Percentiles rank a stretch among this genome's conserved stretches.
Evolutionary conservation across 805 yeast species (phyloP).

Genomic region (Pichia scutulata): DNA sequence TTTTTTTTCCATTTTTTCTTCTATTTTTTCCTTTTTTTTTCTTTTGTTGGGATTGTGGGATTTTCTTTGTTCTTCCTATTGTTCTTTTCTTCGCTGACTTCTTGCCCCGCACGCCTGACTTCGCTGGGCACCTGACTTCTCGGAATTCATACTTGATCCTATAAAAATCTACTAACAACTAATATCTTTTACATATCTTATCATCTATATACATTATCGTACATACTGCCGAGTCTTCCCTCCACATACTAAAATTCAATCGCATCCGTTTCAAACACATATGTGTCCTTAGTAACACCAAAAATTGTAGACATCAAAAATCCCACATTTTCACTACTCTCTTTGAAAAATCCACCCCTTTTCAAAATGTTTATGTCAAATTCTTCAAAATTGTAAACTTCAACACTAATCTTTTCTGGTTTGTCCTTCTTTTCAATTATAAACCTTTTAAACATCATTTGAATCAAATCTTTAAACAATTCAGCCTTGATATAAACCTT

Average conservation of each 20-base stretch:
- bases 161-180: no score
- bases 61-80: no score
- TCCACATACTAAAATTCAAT: slow-evolving; percentile 12
- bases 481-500: slow-evolving; percentile 61
- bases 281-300: slow-evolving; percentile 18
- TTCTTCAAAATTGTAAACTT: slow-evolving; percentile 46
- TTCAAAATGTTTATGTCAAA: slow-evolving; percentile 31
- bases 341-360: slow-evolving; percentile 36
- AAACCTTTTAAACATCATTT: slow-evolving; percentile 6
- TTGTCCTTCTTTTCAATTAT: slow-evolving; percentile 19
- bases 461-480: slow-evolving; percentile 50
- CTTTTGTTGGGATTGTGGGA: no score
- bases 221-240: no score
- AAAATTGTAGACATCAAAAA: slow-evolving; percentile 13
- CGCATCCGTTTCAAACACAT: slow-evolving; percentile 10
- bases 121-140: no score
- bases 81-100: no score
- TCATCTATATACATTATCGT: no score
- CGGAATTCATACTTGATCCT: no score
- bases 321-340: slow-evolving; percentile 3
- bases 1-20: background rate
- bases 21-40: no score
- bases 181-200: no score
- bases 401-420: slow-evolving; percentile 29
- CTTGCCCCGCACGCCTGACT: no score